A percentile compares a stretch with the other conserved stretches of the same genome.
These are phyloP conservation scores for Cercospora berteroae DNA, from an alignment of 2,329 filamentous ascomycete genomes.

Conservation along the genomic window DNA sequence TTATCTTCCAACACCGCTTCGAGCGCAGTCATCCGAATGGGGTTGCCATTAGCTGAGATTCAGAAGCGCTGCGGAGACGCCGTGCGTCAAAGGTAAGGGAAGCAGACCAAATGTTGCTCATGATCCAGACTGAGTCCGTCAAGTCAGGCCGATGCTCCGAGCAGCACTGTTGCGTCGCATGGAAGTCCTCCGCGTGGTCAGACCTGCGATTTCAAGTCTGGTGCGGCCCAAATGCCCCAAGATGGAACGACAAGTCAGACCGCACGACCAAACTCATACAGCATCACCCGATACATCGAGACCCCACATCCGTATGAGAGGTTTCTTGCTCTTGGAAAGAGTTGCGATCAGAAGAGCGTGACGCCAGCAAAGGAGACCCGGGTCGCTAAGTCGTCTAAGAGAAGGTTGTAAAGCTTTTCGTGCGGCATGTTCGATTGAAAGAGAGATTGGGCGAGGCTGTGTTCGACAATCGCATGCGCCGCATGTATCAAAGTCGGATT, in stretches of 20 bases:
- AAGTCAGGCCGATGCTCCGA: neutral
- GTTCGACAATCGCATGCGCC: neutral
- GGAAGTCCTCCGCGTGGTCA: neutral
- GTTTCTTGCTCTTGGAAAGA: neutral
- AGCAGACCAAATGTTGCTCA: neutral
- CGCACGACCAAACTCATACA: constrained; percentile 7
- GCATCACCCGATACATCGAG: constrained; percentile 7
- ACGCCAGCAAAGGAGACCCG: neutral
- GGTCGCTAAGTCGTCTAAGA: neutral
- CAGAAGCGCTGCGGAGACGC: neutral
- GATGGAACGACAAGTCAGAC: neutral
- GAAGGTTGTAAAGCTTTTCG: neutral
- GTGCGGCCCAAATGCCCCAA: neutral
- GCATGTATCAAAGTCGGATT: neutral
- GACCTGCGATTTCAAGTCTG: neutral
- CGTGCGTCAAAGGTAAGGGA: neutral
- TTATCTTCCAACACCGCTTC: neutral
- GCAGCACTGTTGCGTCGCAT: neutral
- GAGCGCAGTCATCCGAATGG: constrained; percentile 7
- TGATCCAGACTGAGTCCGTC: neutral
- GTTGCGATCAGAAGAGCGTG: neutral
- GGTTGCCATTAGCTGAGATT: constrained; percentile 13
- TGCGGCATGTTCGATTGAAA: neutral
- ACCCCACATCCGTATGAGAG: constrained; percentile 7
- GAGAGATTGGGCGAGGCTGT: neutral